phyloP scores from a whole-genome alignment of 2,329 filamentous ascomycete species.

The Fusarium nisikadoi region DNA sequence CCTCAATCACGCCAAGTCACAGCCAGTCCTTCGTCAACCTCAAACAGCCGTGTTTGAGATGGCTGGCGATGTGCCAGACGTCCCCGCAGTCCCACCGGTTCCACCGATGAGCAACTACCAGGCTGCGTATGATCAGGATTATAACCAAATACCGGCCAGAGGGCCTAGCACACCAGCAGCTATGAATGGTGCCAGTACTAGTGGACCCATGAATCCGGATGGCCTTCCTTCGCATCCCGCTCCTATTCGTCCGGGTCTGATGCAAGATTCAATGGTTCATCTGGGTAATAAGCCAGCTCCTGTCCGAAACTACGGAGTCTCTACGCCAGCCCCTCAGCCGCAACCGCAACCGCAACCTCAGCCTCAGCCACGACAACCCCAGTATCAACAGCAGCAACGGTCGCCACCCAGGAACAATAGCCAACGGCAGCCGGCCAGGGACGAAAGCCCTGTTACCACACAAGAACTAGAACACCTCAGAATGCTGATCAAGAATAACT shows the following conservation, averaged over 20 bases:
- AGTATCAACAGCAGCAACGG: conserved; percentile 45
- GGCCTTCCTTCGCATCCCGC: conserved; percentile 68
- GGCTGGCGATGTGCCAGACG: conserved; percentile 68
- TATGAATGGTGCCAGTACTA: conserved; percentile 17
- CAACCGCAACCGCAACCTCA: conserved; percentile 32
- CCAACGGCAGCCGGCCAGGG: conserved; percentile 42
- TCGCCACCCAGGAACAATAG: conserved; percentile 42
- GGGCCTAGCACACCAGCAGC: conserved; percentile 48
- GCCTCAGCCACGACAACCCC: conserved; percentile 44
- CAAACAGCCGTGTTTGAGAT: conserved; percentile 80
- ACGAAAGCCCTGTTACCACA: conserved; percentile 71
- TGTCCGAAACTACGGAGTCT: conserved; percentile 65
- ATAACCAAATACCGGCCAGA: conserved; percentile 42
- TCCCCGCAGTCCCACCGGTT: conserved; percentile 60
- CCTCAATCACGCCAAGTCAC: conserved; percentile 71
- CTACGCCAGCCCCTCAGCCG: conserved; percentile 50
- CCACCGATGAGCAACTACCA: conserved; percentile 42
- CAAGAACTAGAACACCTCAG: conserved; percentile 82
- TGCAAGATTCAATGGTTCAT: conserved; percentile 67
- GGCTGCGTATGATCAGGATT: conserved; percentile 42
- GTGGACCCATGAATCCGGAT: conserved; percentile 52
- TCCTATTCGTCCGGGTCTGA: conserved; percentile 71
- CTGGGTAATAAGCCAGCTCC: conserved; percentile 68
- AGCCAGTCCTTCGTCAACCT: conserved; percentile 71
- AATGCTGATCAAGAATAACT: conserved; percentile 74